Conservation (phyloP, 164 flowering plant species). For the Magnolia officinalis region DNA sequence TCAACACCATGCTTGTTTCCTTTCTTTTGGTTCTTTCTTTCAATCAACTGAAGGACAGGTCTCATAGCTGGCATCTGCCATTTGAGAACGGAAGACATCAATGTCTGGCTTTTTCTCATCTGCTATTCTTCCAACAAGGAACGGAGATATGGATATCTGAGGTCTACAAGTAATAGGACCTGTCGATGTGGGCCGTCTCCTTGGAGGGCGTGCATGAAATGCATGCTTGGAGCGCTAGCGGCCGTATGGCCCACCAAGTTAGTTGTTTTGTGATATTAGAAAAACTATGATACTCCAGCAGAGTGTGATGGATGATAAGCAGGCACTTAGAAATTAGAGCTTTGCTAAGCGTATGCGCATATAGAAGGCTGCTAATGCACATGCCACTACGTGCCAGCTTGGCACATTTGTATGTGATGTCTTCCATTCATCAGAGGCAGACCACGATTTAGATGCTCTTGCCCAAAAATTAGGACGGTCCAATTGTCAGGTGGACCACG, state of each 20-base stretch:
- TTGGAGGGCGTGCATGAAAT: background rate
- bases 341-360: no score
- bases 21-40: background rate
- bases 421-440: no score
- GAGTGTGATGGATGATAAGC: no score
- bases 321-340: no score
- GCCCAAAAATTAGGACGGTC: no score
- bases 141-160: background rate
- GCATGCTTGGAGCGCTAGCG: background rate
- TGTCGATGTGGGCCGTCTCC: background rate
- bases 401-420: no score
- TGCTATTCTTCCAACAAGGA: background rate
- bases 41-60: constrained; percentile 2
- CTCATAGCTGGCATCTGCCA: constrained; percentile 8
- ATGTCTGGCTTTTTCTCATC: background rate
- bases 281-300: no score
- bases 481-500: no score
- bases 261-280: background rate
- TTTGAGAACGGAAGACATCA: constrained; percentile 6
- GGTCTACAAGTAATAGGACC: background rate
- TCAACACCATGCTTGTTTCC: background rate
- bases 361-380: no score
- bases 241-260: no score
- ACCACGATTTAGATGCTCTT: no score
- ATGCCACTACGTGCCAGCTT: no score